Conservation (phyloP, 441 rosid genomes). For the Populus hybrid region DNA sequence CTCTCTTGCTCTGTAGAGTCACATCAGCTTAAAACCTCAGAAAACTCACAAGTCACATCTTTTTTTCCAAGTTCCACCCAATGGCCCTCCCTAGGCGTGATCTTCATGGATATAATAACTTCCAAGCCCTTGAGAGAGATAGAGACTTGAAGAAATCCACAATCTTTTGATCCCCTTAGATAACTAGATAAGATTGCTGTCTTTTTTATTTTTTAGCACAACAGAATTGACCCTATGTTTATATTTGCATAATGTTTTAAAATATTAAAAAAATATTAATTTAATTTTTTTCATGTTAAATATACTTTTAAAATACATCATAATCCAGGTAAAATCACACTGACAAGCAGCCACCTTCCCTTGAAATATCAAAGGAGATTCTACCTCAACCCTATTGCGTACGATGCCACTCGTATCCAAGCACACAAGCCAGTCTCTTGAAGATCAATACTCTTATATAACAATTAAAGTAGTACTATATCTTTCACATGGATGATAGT, state of each 20-base stretch:
- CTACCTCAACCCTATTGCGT: too few relatives aligned
- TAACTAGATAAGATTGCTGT: background rate
- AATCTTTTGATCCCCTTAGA: background rate
- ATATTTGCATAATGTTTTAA: too few relatives aligned
- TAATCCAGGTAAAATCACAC: too few relatives aligned
- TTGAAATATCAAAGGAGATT: too few relatives aligned
- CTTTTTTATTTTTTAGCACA: background rate
- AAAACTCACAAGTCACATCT: background rate
- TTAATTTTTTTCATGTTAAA: too few relatives aligned
- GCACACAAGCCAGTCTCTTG: too few relatives aligned
- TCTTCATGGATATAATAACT: slow-evolving; percentile 15
- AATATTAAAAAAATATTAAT: too few relatives aligned
- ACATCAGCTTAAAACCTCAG: background rate
- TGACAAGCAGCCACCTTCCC: too few relatives aligned
- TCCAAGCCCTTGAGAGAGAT: background rate
- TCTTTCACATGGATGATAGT: background rate
- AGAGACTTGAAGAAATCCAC: slow-evolving; percentile 18
- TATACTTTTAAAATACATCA: too few relatives aligned
- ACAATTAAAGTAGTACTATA: background rate
- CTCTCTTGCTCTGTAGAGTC: slow-evolving; percentile 22
- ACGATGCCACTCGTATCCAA: too few relatives aligned
- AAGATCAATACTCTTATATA: too few relatives aligned
- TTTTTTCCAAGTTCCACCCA: background rate
- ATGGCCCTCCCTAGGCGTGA: slow-evolving; percentile 5
- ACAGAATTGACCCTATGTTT: background rate